Evolutionary conservation across 139 green algal species (phyloP).

Genomic region (Chlorella sp.): DNA sequence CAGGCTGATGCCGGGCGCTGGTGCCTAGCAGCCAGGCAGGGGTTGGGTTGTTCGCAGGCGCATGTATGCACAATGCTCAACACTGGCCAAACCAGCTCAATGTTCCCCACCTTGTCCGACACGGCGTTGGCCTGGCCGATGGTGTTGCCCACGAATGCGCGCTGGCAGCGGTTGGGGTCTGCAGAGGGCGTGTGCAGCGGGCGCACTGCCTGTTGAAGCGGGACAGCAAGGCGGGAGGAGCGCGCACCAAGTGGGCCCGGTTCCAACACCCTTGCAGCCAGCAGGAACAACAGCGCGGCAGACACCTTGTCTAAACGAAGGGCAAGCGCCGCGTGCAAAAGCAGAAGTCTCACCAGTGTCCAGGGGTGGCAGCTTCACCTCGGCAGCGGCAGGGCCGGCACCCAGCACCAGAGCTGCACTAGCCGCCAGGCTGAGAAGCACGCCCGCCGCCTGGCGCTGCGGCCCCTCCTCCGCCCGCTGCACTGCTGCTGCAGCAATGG

Average conservation of each 20-base stretch:
- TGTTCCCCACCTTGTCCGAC: slow-evolving; percentile 81
- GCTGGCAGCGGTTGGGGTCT: slow-evolving; percentile 88
- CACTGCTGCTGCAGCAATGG: neutral
- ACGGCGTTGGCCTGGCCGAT: slow-evolving; percentile 97
- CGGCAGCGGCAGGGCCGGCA: slow-evolving; percentile 51
- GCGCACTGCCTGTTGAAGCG: too few species aligned
- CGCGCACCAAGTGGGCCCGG: neutral
- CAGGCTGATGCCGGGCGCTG: too few species aligned
- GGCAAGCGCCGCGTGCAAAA: neutral
- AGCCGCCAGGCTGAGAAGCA: slow-evolving; percentile 30
- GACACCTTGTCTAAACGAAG: too few species aligned
- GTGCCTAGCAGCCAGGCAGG: too few species aligned
- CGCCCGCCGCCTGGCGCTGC: neutral
- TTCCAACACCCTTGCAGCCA: neutral
- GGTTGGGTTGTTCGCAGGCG: too few species aligned
- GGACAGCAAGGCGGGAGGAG: too few species aligned
- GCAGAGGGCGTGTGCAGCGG: neutral
- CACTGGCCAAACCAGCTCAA: too few species aligned
- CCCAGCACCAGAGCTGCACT: slow-evolving; percentile 10
- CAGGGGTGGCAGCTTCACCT: slow-evolving; percentile 78
- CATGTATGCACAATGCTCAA: too few species aligned
- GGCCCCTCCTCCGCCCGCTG: neutral
- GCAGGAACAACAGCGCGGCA: neutral
- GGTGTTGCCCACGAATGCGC: slow-evolving; percentile 90
- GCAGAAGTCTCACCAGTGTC: slow-evolving; percentile 45